A percentile compares a stretch with the other conserved stretches of the same genome.
phyloP scores from a whole-genome alignment of 2,329 filamentous ascomycete species.

The Fusarium sp. region DNA sequence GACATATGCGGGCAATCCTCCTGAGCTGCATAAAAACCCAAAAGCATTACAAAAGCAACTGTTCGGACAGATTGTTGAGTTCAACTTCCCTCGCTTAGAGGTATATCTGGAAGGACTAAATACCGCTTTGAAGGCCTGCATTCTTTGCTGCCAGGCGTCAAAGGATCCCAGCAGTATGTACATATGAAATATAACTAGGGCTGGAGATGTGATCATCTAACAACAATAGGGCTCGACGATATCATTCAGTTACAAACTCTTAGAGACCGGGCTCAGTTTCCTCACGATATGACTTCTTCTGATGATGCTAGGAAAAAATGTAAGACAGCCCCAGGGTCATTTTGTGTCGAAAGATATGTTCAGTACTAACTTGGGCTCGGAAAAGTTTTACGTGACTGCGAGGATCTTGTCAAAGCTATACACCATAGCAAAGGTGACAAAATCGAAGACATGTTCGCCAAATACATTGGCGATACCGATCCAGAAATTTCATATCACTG shows the following conservation, averaged over 20 bases:
- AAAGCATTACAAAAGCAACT: slow-evolving; percentile 10
- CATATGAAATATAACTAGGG: too few relatives aligned
- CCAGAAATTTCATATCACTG: slow-evolving; percentile 7
- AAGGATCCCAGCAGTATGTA: slow-evolving; percentile 1
- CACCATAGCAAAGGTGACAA: background rate
- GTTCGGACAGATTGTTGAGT: slow-evolving; percentile 5
- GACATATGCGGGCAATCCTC: background rate
- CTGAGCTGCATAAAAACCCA: background rate
- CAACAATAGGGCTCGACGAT: background rate
- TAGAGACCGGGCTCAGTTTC: slow-evolving; percentile 1
- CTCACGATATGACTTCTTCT: slow-evolving; percentile 12
- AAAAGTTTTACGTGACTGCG: slow-evolving; percentile 12
- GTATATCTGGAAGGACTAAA: slow-evolving; percentile 3
- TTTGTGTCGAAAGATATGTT: background rate
- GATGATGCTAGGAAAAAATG: background rate
- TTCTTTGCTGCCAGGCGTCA: background rate
- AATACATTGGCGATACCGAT: background rate
- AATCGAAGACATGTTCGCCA: slow-evolving; percentile 4
- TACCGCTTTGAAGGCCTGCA: slow-evolving; percentile 3
- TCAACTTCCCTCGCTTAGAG: slow-evolving; percentile 11
- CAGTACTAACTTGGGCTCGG: background rate
- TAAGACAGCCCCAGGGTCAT: background rate
- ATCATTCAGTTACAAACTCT: slow-evolving; percentile 1
- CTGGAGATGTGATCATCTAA: background rate
- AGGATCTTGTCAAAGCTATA: slow-evolving; percentile 17